These are phyloP conservation scores for Neopestalotiopsis rosae DNA, from an alignment of 2,329 filamentous ascomycete genomes.

Conservation along the genomic window DNA sequence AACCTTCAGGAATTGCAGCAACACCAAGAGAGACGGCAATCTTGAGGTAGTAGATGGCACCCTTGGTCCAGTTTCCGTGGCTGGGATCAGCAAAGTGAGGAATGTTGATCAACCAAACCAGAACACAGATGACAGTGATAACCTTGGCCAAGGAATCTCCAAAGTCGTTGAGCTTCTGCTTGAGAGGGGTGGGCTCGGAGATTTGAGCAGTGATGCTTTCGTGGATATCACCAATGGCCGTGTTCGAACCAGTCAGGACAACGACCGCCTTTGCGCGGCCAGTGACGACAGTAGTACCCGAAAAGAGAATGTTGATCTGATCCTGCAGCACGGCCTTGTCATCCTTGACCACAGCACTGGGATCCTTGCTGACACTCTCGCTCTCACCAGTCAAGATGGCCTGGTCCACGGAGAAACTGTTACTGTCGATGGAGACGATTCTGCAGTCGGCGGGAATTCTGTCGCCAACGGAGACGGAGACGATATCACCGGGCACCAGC, in stretches of 20 bases:
- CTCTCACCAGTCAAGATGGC: slow-evolving; percentile 97
- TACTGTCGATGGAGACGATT: slow-evolving; percentile 88
- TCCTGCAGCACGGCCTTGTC: slow-evolving; percentile 93
- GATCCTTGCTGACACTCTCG: slow-evolving; percentile 92
- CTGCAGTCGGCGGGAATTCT: slow-evolving; percentile 95
- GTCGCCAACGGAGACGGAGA: slow-evolving; percentile 88
- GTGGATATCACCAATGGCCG: slow-evolving; percentile 97
- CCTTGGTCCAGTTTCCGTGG: slow-evolving; percentile 93
- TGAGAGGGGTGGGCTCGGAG: slow-evolving; percentile 93
- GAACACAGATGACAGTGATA: slow-evolving; percentile 93
- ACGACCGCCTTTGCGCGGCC: slow-evolving; percentile 92
- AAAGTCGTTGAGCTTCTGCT: slow-evolving; percentile 99
- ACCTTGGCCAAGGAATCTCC: slow-evolving; percentile 96
- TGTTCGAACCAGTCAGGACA: slow-evolving; percentile 85
- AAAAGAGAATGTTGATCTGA: slow-evolving; percentile 97
- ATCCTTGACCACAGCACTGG: slow-evolving; percentile 70
- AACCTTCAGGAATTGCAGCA: slow-evolving; percentile 94
- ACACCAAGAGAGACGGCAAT: slow-evolving; percentile 98
- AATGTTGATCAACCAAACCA: slow-evolving; percentile 99
- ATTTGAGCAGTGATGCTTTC: slow-evolving; percentile 99
- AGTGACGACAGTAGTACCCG: slow-evolving; percentile 94
- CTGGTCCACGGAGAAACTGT: slow-evolving; percentile 96
- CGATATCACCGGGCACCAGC: slow-evolving; percentile 90
- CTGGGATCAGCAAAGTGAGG: slow-evolving; percentile 94
- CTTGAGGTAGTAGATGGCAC: slow-evolving; percentile 99